phyloP scores from a whole-genome alignment of 208 protist genomes.

The Acanthamoeba triangularis region DNA sequence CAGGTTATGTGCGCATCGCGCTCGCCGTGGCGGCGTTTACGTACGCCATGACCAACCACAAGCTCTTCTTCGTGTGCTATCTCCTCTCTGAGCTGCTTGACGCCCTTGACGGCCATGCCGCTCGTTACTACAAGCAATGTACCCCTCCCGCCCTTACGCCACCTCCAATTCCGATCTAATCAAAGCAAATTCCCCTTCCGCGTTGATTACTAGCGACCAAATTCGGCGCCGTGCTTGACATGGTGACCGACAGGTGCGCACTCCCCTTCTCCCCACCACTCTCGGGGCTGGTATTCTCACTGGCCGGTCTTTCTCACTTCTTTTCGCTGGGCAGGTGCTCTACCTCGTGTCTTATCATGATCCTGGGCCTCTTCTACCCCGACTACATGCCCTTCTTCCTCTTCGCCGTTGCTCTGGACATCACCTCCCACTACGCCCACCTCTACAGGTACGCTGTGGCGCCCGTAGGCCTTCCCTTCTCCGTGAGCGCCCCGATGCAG shows the following conservation, averaged over 20 bases:
- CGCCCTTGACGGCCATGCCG: constrained; percentile 72
- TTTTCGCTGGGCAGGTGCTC: constrained; percentile 17
- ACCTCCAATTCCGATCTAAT: too few species aligned
- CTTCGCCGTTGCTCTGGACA: constrained; percentile 53
- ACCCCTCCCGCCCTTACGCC: background rate
- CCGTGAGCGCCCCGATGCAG: too few species aligned
- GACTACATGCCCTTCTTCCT: constrained; percentile 58
- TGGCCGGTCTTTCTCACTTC: too few species aligned
- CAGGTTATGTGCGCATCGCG: constrained; percentile 44
- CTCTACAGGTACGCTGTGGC: constrained; percentile 80
- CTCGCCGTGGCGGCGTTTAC: constrained; percentile 32
- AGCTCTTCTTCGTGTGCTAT: constrained; percentile 73
- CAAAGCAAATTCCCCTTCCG: too few species aligned
- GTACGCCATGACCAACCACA: constrained; percentile 36
- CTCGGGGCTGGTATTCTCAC: too few species aligned
- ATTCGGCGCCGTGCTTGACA: constrained; percentile 76
- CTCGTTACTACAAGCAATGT: constrained; percentile 75
- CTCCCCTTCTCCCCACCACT: too few species aligned
- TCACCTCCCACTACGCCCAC: constrained; percentile 70
- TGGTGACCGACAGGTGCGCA: too few species aligned
- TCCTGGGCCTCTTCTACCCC: constrained; percentile 49
- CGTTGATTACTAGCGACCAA: constrained; percentile 16
- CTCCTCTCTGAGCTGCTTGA: constrained; percentile 59
- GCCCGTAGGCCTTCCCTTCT: too few species aligned
- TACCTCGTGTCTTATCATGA: constrained; percentile 63